Conservation (phyloP, 257 asterid species). For the Solanum bulbocastanum region DNA sequence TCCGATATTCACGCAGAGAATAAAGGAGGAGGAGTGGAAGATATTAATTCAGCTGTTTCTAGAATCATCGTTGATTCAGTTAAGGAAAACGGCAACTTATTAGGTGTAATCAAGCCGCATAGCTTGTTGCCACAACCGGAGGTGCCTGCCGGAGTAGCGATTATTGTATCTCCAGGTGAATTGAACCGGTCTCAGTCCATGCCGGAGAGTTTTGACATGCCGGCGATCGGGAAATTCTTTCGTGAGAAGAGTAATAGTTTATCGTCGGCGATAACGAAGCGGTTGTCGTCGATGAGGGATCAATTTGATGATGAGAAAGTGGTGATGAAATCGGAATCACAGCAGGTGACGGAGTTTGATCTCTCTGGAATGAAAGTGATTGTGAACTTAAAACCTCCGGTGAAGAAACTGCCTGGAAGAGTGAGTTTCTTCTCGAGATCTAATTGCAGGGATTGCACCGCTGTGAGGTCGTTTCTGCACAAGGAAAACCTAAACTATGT, state of each 20-base stretch:
- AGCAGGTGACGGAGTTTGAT: slow-evolving; percentile 45
- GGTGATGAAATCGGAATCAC: neutral
- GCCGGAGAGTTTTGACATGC: slow-evolving; percentile 43
- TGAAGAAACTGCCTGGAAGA: slow-evolving; percentile 37
- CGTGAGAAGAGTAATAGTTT: slow-evolving; percentile 70
- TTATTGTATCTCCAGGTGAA: neutral
- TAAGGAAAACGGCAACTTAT: neutral
- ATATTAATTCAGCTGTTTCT: neutral
- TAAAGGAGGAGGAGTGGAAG: neutral
- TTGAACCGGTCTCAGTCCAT: slow-evolving; percentile 32
- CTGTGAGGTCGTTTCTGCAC: slow-evolving; percentile 63
- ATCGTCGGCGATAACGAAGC: slow-evolving; percentile 64
- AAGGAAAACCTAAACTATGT: slow-evolving; percentile 40
- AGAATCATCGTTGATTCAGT: neutral
- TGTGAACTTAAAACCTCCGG: slow-evolving; percentile 17
- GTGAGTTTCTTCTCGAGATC: slow-evolving; percentile 81
- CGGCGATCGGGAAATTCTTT: slow-evolving; percentile 72
- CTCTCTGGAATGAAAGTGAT: slow-evolving; percentile 59
- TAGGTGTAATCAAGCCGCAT: slow-evolving; percentile 37
- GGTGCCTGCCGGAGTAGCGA: slow-evolving; percentile 44
- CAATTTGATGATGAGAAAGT: slow-evolving; percentile 10
- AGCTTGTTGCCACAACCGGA: slow-evolving; percentile 71
- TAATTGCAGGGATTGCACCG: slow-evolving; percentile 74
- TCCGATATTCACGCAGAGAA: neutral
- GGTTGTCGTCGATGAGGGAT: slow-evolving; percentile 43